A percentile compares a stretch with the other conserved stretches of the same genome.
phyloP scores from a whole-genome alignment of 176 grass and related monocot genomes.

The Thalia dealbata region DNA sequence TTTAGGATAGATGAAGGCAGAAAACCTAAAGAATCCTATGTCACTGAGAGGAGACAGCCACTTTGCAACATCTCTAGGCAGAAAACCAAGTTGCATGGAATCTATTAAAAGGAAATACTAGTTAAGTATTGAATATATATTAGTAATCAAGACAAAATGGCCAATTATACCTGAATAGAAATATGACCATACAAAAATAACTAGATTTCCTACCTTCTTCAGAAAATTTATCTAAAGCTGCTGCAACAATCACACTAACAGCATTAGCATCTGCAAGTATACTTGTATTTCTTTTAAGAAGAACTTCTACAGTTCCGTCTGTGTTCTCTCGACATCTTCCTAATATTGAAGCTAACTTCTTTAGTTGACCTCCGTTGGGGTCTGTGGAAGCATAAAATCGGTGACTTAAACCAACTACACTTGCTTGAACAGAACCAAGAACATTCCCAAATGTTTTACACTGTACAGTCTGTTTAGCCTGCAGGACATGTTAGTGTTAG shows the following conservation, averaged over 20 bases:
- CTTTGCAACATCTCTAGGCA: conserved; percentile 78
- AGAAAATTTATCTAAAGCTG: conserved; percentile 43
- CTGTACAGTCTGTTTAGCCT: conserved; percentile 46
- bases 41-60: conserved; percentile 88
- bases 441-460: conserved; percentile 25
- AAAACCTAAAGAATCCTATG: conserved; percentile 62
- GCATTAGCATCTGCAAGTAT: conserved; percentile 88
- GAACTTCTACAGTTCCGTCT: conserved; percentile 58
- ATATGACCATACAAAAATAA: neutral
- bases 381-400: conserved; percentile 48
- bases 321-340: conserved; percentile 53
- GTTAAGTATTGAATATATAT: neutral
- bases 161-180: neutral
- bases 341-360: conserved; percentile 49
- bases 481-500: conserved; percentile 2
- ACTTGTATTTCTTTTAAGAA: conserved; percentile 64
- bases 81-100: conserved; percentile 75
- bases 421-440: conserved; percentile 69
- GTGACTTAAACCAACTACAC: conserved; percentile 82
- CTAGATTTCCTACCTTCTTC: conserved; percentile 50
- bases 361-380: conserved; percentile 47
- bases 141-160: neutral
- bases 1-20: conserved; percentile 76
- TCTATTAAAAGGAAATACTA: conserved; percentile 27
- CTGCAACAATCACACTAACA: conserved; percentile 64